Evolutionary conservation across 208 protist genomes (phyloP).

Genomic region (Jaenimonas drosophilae): DNA sequence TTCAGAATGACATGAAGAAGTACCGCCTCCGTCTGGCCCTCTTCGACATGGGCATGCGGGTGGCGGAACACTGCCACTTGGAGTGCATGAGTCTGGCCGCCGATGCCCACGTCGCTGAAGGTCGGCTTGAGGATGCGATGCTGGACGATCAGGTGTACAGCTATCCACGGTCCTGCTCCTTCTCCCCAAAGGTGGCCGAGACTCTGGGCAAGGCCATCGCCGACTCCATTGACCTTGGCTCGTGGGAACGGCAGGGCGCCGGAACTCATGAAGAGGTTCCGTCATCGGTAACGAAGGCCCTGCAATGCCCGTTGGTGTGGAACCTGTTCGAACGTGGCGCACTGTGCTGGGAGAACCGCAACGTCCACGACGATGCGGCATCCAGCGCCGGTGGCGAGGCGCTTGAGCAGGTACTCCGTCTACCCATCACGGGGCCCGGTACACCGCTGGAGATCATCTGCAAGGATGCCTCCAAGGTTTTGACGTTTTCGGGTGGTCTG

Average conservation of each 20-base stretch:
- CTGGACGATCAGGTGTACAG: constrained; percentile 59
- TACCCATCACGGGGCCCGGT: constrained; percentile 31
- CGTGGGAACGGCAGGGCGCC: constrained; percentile 15
- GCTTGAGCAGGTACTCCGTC: constrained; percentile 10
- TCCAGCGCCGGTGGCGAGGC: neutral
- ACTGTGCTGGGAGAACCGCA: neutral
- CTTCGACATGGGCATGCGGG: constrained; percentile 74
- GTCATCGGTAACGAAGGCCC: constrained; percentile 14
- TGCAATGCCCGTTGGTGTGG: constrained; percentile 16
- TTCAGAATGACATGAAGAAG: constrained; percentile 76
- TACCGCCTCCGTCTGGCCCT: constrained; percentile 77
- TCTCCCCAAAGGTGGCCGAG: constrained; percentile 37
- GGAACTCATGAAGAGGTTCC: neutral
- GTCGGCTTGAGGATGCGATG: constrained; percentile 28
- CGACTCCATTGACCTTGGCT: constrained; percentile 56
- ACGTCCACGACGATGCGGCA: neutral
- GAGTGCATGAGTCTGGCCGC: constrained; percentile 60
- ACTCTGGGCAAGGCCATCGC: constrained; percentile 52
- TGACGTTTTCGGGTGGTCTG: constrained; percentile 63
- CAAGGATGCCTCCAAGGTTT: constrained; percentile 27
- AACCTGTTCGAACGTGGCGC: constrained; percentile 18
- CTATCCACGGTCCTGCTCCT: constrained; percentile 71
- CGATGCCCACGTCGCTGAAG: constrained; percentile 26
- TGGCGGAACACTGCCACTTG: constrained; percentile 82
- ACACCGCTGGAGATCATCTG: constrained; percentile 51